These are phyloP conservation scores for Phytophthora agathidicida DNA, from an alignment of 352 stramenopile species.

Conservation along the genomic window DNA sequence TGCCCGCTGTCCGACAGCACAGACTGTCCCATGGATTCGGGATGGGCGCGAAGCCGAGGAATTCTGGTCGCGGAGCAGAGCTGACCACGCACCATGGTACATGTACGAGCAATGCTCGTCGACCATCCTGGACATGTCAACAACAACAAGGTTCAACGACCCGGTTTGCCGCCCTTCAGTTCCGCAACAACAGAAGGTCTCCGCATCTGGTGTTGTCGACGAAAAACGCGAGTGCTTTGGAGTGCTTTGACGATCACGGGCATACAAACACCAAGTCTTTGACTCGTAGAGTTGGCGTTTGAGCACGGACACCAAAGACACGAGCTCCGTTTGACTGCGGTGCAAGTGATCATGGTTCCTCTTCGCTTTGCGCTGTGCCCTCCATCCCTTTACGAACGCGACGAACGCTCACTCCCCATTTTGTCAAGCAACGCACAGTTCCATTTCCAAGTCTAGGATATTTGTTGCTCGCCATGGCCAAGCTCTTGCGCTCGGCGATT, in stretches of 20 bases:
- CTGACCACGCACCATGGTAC: neutral
- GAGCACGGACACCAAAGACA: slow-evolving; percentile 29
- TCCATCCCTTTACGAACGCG: too few relatives aligned
- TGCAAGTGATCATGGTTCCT: slow-evolving; percentile 1
- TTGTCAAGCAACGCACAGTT: slow-evolving; percentile 9
- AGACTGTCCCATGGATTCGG: neutral
- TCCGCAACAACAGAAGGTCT: slow-evolving; percentile 15
- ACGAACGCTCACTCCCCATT: slow-evolving; percentile 23
- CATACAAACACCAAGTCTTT: slow-evolving; percentile 27
- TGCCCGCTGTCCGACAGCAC: neutral
- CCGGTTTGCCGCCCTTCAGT: slow-evolving; percentile 3
- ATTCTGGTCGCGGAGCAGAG: slow-evolving; percentile 3
- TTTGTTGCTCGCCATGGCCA: slow-evolving; percentile 23
- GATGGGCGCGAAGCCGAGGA: slow-evolving; percentile 9
- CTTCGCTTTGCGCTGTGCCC: slow-evolving; percentile 6
- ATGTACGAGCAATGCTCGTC: too few relatives aligned
- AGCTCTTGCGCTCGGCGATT: slow-evolving; percentile 5
- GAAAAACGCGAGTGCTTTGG: slow-evolving; percentile 20
- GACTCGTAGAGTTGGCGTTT: too few relatives aligned
- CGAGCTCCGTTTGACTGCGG: slow-evolving; percentile 11
- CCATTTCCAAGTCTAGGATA: too few relatives aligned
- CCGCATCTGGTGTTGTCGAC: slow-evolving; percentile 8
- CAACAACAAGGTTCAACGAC: neutral
- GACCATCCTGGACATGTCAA: slow-evolving; percentile 6
- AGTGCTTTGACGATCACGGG: slow-evolving; percentile 17